A percentile compares a stretch with the other conserved stretches of the same genome.
Conservation (phyloP, 2,329 filamentous ascomycete genomes). For the Dryadomyces quercivorus region DNA sequence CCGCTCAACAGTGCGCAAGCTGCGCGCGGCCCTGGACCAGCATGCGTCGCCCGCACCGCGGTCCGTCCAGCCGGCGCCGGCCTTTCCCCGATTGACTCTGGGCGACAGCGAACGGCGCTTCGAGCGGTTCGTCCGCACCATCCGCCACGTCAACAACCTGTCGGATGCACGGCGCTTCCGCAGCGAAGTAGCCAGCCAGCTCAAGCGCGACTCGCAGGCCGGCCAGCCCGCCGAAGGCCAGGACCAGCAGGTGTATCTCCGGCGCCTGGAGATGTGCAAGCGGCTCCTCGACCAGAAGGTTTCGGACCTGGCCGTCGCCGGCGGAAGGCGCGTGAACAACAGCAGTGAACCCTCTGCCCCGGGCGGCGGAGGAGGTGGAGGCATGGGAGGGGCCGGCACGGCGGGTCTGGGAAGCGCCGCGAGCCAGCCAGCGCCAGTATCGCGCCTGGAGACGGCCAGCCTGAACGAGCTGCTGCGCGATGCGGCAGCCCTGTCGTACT, state of each 20-base stretch:
- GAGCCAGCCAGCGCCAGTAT: slow-evolving; percentile 27
- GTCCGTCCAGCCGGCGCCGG: not conserved
- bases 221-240: slow-evolving; percentile 43
- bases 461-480: slow-evolving; percentile 81
- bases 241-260: slow-evolving; percentile 67
- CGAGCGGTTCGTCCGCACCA: slow-evolving; percentile 83
- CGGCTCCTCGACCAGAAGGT: slow-evolving; percentile 83
- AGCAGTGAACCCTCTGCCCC: not conserved
- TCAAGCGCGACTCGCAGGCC: slow-evolving; percentile 65
- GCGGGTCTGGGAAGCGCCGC: not conserved
- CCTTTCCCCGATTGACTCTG: slow-evolving; percentile 68
- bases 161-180: slow-evolving; percentile 88
- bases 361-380: not conserved
- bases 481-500: slow-evolving; percentile 84
- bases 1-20: slow-evolving; percentile 82
- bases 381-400: not conserved
- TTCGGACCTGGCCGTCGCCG: slow-evolving; percentile 60
- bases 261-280: slow-evolving; percentile 85
- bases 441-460: slow-evolving; percentile 60
- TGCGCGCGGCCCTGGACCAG: slow-evolving; percentile 84
- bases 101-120: slow-evolving; percentile 86
- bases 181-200: slow-evolving; percentile 82
- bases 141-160: slow-evolving; percentile 78
- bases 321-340: slow-evolving; percentile 19
- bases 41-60: slow-evolving; percentile 76